Base-by-base conservation (phyloP, 2,329 filamentous ascomycete genomes). In the Fusarium sp. region DNA sequence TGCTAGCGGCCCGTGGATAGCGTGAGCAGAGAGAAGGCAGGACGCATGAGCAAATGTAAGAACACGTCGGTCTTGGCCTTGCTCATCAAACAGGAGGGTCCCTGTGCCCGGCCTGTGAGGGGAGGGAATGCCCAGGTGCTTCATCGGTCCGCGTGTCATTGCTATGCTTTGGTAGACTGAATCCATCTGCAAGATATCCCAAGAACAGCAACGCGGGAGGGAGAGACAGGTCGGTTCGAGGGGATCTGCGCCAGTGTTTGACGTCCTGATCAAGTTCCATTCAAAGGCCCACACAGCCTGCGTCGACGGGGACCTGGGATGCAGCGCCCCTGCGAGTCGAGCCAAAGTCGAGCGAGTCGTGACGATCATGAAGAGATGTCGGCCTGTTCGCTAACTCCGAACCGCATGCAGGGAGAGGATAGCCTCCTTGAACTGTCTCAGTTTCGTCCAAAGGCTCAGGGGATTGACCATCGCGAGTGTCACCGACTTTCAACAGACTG, bases 391-490 rank as follows among this genome's bases (percentile, higher is more conserved):
- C 23, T 64, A 56, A 43, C 32, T 34, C 58, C 61, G 59, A 45
- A 57, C 27, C 35, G 63, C 37, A 71, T 73, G 71, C 71, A 72
- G 67, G 66, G 71, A 71, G 68, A 25, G 34, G 65, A 59, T 35
- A 58, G 61, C 30, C 34, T 58, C 32, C 6, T 43, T 56, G 32
- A 27, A 56, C 54, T 48, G 48, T 60, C 61, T 45, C 56, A 37
- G 41, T 30, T 37, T 59, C 35, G 35, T 32, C 34, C n/a, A 7
- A 56, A 58, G 37, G n/a, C 30, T 16, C 30, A 54, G 61, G 61
- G 59, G 56, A 58, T 62, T 54, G 62, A 41, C 32, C 37, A 45
- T 16, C 45, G 35, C 18, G 7, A 61, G 27, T 57, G 52, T 41
- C 48, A 35, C 60, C 48, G 37, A 59, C 58, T 54, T 39, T 56